These are phyloP conservation scores for Rubus idaeus DNA, from an alignment of 306 rosid species.

Conservation along the genomic window DNA sequence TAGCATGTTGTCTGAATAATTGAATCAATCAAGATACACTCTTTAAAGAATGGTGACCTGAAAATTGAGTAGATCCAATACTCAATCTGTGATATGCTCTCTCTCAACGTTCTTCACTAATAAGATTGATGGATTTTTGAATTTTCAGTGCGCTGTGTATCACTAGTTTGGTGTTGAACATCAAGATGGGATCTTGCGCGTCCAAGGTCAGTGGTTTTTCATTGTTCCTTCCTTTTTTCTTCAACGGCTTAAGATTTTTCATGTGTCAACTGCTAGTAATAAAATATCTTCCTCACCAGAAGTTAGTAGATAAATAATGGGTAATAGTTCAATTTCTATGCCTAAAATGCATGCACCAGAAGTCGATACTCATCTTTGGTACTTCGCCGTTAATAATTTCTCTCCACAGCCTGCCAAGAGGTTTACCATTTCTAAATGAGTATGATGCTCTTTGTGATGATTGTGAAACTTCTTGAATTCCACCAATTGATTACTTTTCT, in stretches of 20 bases:
- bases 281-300: not conserved
- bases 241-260: not conserved
- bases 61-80: slow-evolving; percentile 1
- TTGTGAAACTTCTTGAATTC: not conserved
- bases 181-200: slow-evolving; percentile 71
- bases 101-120: slow-evolving; percentile 13
- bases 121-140: slow-evolving; percentile 24
- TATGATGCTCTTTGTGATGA: slow-evolving; percentile 5
- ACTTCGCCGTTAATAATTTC: not conserved
- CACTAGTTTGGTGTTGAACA: slow-evolving; percentile 21
- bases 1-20: not conserved
- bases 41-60: not conserved
- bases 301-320: not conserved
- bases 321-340: not conserved
- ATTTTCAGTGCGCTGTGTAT: slow-evolving; percentile 33
- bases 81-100: slow-evolving; percentile 9
- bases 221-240: not conserved
- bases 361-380: not conserved
- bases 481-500: not conserved
- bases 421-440: slow-evolving; percentile 5
- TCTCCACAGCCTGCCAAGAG: not conserved
- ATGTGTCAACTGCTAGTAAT: not conserved
- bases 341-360: not conserved
- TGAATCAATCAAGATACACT: not conserved
- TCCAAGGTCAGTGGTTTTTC: slow-evolving; percentile 52